These are phyloP conservation scores for Metschnikowia reukaufii DNA, from an alignment of 805 yeast genomes.

Conservation along the genomic window DNA sequence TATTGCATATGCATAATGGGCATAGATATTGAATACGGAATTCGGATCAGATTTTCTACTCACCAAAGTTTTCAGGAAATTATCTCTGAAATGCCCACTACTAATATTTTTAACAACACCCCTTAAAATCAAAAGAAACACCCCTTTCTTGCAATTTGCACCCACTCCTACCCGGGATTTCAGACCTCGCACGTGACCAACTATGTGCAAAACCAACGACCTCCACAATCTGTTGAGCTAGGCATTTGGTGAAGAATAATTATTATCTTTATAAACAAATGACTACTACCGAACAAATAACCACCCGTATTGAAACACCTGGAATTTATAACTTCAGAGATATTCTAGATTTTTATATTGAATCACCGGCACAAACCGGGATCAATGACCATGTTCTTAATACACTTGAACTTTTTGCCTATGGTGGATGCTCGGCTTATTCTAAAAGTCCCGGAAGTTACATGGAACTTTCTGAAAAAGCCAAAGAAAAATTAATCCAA, in stretches of 20 bases:
- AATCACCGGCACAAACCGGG: neutral
- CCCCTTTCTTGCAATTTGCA: neutral
- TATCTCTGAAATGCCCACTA: too few species aligned
- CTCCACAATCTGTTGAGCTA: neutral
- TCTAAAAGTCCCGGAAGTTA: slow-evolving; percentile 18
- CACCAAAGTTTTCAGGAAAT: too few species aligned
- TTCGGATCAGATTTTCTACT: too few species aligned
- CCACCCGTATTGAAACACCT: neutral
- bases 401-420: slow-evolving; percentile 40
- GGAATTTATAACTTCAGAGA: slow-evolving; percentile 9
- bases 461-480: slow-evolving; percentile 15
- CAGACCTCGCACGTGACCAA: neutral
- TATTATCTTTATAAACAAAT: too few species aligned
- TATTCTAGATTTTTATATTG: neutral
- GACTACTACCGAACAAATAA: slow-evolving; percentile 1
- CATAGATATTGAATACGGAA: too few species aligned
- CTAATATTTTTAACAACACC: too few species aligned
- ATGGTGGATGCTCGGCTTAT: slow-evolving; percentile 34
- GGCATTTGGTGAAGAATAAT: too few species aligned
- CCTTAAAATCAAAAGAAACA: neutral
- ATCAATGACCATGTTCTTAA: slow-evolving; percentile 14
- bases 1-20: too few species aligned
- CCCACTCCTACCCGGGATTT: neutral
- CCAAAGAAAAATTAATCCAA: slow-evolving; percentile 27
- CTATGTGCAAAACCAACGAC: neutral